Evolutionary conservation across 768 basidiomycete genomes (phyloP).

Genomic region (Lentinula detonsa): DNA sequence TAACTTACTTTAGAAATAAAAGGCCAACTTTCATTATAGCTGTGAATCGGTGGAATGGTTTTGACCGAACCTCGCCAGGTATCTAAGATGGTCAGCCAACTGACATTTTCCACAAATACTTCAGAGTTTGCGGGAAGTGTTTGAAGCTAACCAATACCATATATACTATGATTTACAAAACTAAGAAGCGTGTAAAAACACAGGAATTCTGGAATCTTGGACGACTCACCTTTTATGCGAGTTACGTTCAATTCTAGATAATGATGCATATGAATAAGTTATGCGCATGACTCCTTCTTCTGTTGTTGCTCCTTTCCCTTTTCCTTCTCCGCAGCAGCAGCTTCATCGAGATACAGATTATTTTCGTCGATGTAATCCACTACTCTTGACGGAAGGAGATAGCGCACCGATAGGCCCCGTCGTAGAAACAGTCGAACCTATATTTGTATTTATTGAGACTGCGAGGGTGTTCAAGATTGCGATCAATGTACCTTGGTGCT

Average conservation of each 20-base stretch:
- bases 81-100: too few relatives aligned
- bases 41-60: too few relatives aligned
- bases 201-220: neutral
- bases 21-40: too few relatives aligned
- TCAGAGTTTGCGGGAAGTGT: too few relatives aligned
- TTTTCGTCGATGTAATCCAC: conserved; percentile 93
- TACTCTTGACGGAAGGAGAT: conserved; percentile 85
- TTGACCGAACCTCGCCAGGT: too few relatives aligned
- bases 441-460: neutral
- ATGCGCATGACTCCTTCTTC: neutral
- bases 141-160: too few relatives aligned
- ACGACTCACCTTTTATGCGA: neutral
- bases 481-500: conserved; percentile 69
- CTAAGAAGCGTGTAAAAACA: neutral
- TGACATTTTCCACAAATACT: too few relatives aligned
- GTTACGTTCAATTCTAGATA: neutral
- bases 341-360: conserved; percentile 68
- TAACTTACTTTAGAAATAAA: too few relatives aligned
- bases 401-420: conserved; percentile 78
- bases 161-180: neutral
- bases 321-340: conserved; percentile 12
- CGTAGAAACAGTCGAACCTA: conserved; percentile 68
- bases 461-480: neutral
- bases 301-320: conserved; percentile 13
- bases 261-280: neutral